These are phyloP conservation scores for Hypocreales sp. DNA, from an alignment of 2,329 filamentous ascomycete species.

Conservation along the genomic window DNA sequence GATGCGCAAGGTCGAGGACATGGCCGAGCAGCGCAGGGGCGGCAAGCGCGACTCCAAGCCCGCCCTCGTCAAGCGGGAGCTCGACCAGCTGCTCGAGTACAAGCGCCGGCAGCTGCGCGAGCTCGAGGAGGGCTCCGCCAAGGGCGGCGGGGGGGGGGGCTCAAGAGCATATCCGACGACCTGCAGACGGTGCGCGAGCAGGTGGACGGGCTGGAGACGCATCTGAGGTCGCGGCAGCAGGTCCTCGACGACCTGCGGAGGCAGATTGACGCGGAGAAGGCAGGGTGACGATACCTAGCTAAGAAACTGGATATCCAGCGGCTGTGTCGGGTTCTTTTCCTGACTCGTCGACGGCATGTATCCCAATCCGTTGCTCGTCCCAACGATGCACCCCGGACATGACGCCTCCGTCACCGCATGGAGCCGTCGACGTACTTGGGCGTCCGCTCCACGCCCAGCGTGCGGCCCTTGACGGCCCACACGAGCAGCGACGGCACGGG, in stretches of 20 bases:
- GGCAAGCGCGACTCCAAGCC: constrained; percentile 65
- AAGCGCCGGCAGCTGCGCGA: constrained; percentile 71
- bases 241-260: constrained; percentile 60
- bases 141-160: constrained; percentile 52
- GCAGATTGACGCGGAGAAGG: constrained; percentile 80
- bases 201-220: constrained; percentile 75
- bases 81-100: constrained; percentile 89
- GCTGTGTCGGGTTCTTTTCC: no score
- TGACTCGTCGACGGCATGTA: no score
- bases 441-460: constrained; percentile 27
- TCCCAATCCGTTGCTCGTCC: no score
- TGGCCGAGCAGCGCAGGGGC: constrained; percentile 46
- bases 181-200: constrained; percentile 85
- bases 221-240: constrained; percentile 62
- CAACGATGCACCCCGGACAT: no score
- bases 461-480: constrained; percentile 35
- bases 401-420: constrained; percentile 20
- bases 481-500: constrained; percentile 36
- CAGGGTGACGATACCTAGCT: constrained; percentile 27
- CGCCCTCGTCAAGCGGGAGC: constrained; percentile 81
- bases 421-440: constrained; percentile 31
- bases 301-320: no score
- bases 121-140: constrained; percentile 55
- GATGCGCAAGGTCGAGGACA: constrained; percentile 66
- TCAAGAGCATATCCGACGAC: constrained; percentile 73